Percentiles rank a stretch among this genome's conserved stretches.
phyloP scores from a whole-genome alignment of 257 asterid species.

The Solanum pinnatisectum region DNA sequence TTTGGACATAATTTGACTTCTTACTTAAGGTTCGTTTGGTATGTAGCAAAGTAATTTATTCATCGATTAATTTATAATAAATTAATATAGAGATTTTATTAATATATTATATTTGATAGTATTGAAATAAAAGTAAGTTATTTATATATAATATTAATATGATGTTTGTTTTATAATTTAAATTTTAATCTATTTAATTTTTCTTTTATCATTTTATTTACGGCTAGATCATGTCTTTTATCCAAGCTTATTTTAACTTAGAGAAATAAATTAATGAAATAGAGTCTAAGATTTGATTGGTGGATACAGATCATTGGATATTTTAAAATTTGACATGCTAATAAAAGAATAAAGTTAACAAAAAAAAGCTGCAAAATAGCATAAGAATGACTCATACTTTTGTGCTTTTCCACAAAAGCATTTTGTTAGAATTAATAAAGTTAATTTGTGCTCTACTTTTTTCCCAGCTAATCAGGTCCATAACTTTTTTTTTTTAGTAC shows the following conservation, averaged over 20 bases:
- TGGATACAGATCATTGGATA: constrained; percentile 31
- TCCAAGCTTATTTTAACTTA: not conserved
- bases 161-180: not conserved
- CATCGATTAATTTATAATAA: too few species aligned
- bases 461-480: constrained; percentile 14
- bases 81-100: too few species aligned
- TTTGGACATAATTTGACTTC: not conserved
- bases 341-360: not conserved
- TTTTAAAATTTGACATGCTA: not conserved
- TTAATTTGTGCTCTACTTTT: constrained; percentile 5
- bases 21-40: not conserved
- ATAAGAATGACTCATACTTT: constrained; percentile 3
- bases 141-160: too few species aligned
- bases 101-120: too few species aligned
- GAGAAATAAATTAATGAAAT: not conserved
- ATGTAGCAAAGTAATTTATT: too few species aligned
- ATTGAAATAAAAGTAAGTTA: too few species aligned
- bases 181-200: too few species aligned
- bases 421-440: not conserved
- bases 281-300: constrained; percentile 16
- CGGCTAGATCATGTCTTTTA: not conserved
- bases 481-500: not conserved
- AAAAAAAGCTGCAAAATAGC: constrained; percentile 15
- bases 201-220: not conserved
- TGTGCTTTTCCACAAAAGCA: constrained; percentile 8